Percentiles rank a stretch among this genome's conserved stretches.
Evolutionary conservation across 192 early-diverging fungal species (phyloP).

Genomic region (Entomortierella parvispora): DNA sequence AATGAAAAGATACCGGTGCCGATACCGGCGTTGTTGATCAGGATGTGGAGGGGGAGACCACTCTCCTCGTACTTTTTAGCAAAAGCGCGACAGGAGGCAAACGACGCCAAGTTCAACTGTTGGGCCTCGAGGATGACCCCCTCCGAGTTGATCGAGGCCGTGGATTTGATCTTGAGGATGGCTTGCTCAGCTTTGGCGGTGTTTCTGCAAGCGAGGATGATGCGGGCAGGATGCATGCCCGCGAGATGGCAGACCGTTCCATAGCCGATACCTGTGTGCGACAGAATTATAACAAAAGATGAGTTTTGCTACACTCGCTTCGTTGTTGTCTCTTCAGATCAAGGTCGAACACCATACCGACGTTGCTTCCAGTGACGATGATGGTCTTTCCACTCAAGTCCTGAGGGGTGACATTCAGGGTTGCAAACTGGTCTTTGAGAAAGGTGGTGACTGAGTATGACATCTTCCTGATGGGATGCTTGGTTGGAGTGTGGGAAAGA

Average conservation of each 20-base stretch:
- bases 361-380: slow-evolving; percentile 40
- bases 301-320: not conserved
- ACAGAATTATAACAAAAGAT: not conserved
- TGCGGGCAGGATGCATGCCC: slow-evolving; percentile 14
- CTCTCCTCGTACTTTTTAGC: slow-evolving; percentile 45
- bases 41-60: slow-evolving; percentile 54
- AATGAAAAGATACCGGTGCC: not conserved
- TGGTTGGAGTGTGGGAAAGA: too few species aligned
- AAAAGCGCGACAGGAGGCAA: slow-evolving; percentile 52
- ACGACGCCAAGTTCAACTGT: slow-evolving; percentile 36
- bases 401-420: not conserved
- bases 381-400: slow-evolving; percentile 32
- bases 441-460: not conserved
- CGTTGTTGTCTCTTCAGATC: not conserved
- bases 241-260: slow-evolving; percentile 33
- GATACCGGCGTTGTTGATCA: slow-evolving; percentile 73
- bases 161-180: too few species aligned
- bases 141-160: not conserved
- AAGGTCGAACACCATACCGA: slow-evolving; percentile 9
- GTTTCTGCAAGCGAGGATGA: slow-evolving; percentile 42
- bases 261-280: slow-evolving; percentile 27
- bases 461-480: too few species aligned
- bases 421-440: not conserved
- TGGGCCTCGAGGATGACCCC: slow-evolving; percentile 28
- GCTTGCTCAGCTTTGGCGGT: slow-evolving; percentile 23